phyloP scores from a whole-genome alignment of 2,329 filamentous ascomycete species.

The Sphaceloma murrayae region DNA sequence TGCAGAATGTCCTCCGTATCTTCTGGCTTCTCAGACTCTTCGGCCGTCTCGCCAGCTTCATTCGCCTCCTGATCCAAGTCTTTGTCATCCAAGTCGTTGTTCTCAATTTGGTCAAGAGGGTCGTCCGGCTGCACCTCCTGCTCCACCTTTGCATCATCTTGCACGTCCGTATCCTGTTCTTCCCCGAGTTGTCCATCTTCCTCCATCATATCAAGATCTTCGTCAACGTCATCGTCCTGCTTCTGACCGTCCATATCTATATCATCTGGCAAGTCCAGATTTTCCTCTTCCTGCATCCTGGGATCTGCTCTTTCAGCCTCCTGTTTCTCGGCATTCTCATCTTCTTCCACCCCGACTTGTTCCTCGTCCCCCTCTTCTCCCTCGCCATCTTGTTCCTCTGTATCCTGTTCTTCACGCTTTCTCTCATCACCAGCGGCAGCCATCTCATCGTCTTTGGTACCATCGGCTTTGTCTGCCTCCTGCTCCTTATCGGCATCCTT shows the following conservation, averaged over 20 bases:
- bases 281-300: slow-evolving; percentile 70
- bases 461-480: slow-evolving; percentile 51
- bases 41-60: slow-evolving; percentile 35
- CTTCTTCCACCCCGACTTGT: slow-evolving; percentile 26
- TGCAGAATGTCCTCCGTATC: slow-evolving; percentile 20
- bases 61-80: slow-evolving; percentile 38
- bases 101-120: slow-evolving; percentile 28
- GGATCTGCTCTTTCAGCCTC: slow-evolving; percentile 59
- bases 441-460: slow-evolving; percentile 41
- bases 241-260: slow-evolving; percentile 69
- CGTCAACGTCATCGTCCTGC: slow-evolving; percentile 38
- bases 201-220: slow-evolving; percentile 22
- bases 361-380: slow-evolving; percentile 47
- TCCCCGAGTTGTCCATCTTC: slow-evolving; percentile 22
- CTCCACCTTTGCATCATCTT: slow-evolving; percentile 45
- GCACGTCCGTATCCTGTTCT: slow-evolving; percentile 21
- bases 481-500: slow-evolving; percentile 74
- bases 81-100: slow-evolving; percentile 28
- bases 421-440: slow-evolving; percentile 38
- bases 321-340: slow-evolving; percentile 53
- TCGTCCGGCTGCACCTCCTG: slow-evolving; percentile 28
- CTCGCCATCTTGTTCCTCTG: slow-evolving; percentile 51
- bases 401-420: slow-evolving; percentile 44
- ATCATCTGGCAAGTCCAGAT: slow-evolving; percentile 76
- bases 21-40: slow-evolving; percentile 22